A percentile compares a stretch with the other conserved stretches of the same genome.
Evolutionary conservation across 441 rosid genomes (phyloP).

Genomic region (Adansonia rubrostipa): DNA sequence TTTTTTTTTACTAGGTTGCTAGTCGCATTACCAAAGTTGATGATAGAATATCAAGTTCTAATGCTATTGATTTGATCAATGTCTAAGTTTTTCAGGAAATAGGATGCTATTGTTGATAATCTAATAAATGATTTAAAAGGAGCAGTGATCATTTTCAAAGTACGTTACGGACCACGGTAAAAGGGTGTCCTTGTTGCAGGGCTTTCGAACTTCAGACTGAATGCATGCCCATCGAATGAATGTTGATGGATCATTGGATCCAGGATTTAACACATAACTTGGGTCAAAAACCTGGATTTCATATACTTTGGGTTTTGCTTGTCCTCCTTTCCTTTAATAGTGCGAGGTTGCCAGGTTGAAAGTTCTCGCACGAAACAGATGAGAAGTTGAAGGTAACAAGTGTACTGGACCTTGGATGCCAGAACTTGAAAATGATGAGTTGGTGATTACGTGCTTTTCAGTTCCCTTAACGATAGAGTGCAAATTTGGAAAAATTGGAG

Average conservation of each 20-base stretch:
- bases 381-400: constrained; percentile 7
- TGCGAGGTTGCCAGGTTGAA: neutral
- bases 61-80: neutral
- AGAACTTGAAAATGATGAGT: constrained; percentile 1
- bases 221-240: neutral
- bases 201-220: neutral
- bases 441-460: constrained; percentile 9
- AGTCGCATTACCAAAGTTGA: neutral
- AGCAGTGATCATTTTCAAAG: neutral
- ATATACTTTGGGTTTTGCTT: neutral
- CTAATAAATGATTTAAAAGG: neutral
- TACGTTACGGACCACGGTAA: neutral
- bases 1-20: neutral
- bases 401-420: neutral
- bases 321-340: neutral
- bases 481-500: neutral
- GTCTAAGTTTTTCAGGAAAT: neutral
- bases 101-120: neutral
- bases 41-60: neutral
- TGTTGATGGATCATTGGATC: neutral
- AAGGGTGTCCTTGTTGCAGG: neutral
- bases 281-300: neutral
- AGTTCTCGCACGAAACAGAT: neutral
- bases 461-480: constrained; percentile 7
- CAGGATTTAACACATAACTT: neutral